Conservation (phyloP, 2,329 filamentous ascomycete genomes). For the Penicillium fuscoglaucum region DNA sequence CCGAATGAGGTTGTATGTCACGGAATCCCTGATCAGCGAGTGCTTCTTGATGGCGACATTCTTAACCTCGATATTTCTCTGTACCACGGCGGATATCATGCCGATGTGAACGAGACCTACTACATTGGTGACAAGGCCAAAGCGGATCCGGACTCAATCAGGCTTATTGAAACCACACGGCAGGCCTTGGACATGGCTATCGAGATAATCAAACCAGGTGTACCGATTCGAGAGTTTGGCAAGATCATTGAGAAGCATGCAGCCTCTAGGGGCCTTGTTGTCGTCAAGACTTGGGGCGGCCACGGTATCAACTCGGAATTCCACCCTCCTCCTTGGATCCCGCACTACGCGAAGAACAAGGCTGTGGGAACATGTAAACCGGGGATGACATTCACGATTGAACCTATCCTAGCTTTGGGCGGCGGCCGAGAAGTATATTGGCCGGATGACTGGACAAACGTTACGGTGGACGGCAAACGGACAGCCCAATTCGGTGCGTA, state of each 20-base stretch:
- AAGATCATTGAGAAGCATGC: constrained; percentile 89
- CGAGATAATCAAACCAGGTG: constrained; percentile 82
- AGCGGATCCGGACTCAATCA: constrained; percentile 75
- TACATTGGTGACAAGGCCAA: constrained; percentile 83
- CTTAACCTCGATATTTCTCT: constrained; percentile 90
- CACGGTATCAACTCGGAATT: constrained; percentile 89
- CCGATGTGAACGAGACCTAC: constrained; percentile 93
- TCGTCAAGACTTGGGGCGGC: constrained; percentile 87
- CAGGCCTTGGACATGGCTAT: constrained; percentile 83
- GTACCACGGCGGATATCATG: constrained; percentile 87
- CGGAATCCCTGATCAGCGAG: constrained; percentile 84
- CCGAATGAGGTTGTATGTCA: constrained; percentile 94
- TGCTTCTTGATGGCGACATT: constrained; percentile 84
- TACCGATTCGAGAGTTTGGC: constrained; percentile 81
- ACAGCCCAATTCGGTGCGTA: constrained; percentile 75
- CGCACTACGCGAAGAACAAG: constrained; percentile 95
- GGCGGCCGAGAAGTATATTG: constrained; percentile 84
- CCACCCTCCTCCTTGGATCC: constrained; percentile 85
- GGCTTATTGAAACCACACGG: constrained; percentile 80
- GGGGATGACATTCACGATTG: constrained; percentile 95
- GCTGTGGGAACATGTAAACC: constrained; percentile 84
- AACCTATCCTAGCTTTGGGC: constrained; percentile 89
- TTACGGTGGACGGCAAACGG: constrained; percentile 78
- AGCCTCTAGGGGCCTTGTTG: constrained; percentile 73
- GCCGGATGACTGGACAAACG: constrained; percentile 96